A percentile compares a stretch with the other conserved stretches of the same genome.
phyloP scores from a whole-genome alignment of 495 filamentous ascomycete genomes.

The Penicillium robsamsonii region DNA sequence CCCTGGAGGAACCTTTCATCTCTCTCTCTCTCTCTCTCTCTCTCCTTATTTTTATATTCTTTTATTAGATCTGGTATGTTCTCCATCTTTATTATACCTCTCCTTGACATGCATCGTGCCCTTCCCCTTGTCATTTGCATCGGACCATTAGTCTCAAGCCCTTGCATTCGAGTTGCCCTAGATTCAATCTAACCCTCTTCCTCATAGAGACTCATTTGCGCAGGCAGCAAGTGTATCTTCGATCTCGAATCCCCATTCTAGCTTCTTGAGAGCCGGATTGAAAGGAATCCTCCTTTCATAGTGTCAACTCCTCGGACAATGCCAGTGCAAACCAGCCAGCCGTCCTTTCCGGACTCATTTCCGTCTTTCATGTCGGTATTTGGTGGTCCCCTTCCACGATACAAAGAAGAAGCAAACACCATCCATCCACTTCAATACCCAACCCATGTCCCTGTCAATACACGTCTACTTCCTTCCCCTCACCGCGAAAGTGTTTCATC shows the following conservation, averaged over 20 bases:
- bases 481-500: constrained; percentile 60
- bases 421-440: constrained; percentile 31
- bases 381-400: constrained; percentile 37
- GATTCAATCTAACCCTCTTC: constrained; percentile 31
- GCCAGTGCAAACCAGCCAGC: constrained; percentile 48
- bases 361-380: constrained; percentile 73
- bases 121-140: constrained; percentile 17
- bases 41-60: constrained; percentile 6
- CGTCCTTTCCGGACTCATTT: constrained; percentile 58
- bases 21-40: constrained; percentile 4
- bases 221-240: constrained; percentile 44
- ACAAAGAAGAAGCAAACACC: constrained; percentile 33
- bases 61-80: constrained; percentile 22
- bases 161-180: constrained; percentile 23
- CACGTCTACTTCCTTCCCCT: constrained; percentile 33
- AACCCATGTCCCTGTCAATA: constrained; percentile 34
- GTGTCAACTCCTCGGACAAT: constrained; percentile 27
- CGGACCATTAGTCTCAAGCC: constrained; percentile 26
- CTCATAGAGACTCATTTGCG: constrained; percentile 37
- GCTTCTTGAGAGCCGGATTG: constrained; percentile 24
- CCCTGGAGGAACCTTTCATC: constrained; percentile 42
- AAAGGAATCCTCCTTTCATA: constrained; percentile 14
- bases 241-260: constrained; percentile 25
- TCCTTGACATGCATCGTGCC: constrained; percentile 15
- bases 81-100: background rate